These are phyloP conservation scores for Aurantiochytrium sp. DNA, from an alignment of 108 stramenopile species.

Conservation along the genomic window DNA sequence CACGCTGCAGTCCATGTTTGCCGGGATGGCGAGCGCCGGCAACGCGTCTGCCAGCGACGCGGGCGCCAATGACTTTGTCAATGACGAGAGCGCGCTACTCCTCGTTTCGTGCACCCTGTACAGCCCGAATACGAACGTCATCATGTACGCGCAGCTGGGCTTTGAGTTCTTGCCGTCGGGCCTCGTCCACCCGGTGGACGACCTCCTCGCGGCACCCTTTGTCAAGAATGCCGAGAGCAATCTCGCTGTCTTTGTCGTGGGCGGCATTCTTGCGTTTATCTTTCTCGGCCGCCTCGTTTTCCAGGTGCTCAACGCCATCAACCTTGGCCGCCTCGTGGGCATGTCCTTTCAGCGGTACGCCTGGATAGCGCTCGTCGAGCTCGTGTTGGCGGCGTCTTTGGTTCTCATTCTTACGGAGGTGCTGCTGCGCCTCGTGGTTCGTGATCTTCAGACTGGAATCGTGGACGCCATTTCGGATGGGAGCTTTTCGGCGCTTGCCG, in stretches of 20 bases:
- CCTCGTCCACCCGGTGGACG: neutral
- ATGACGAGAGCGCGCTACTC: neutral
- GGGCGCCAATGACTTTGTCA: neutral
- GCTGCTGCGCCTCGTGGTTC: too few species aligned
- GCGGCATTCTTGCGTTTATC: neutral
- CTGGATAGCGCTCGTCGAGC: neutral
- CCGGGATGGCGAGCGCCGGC: neutral
- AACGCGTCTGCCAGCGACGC: neutral
- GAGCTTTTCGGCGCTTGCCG: neutral
- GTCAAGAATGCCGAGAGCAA: neutral
- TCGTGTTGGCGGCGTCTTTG: neutral
- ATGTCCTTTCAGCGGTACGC: neutral
- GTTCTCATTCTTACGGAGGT: too few species aligned
- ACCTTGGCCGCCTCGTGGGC: neutral
- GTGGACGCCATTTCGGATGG: too few species aligned
- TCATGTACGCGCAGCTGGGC: neutral
- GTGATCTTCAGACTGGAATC: too few species aligned
- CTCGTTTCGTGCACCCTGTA: neutral
- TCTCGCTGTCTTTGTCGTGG: neutral
- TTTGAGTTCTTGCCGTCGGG: constrained; percentile 11
- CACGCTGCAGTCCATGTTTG: neutral
- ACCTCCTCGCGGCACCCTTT: neutral
- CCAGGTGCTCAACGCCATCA: neutral
- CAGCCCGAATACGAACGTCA: neutral
- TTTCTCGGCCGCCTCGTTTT: neutral